Base-by-base conservation (phyloP, 805 yeast genomes). In the Monosporozyma solicola region DNA sequence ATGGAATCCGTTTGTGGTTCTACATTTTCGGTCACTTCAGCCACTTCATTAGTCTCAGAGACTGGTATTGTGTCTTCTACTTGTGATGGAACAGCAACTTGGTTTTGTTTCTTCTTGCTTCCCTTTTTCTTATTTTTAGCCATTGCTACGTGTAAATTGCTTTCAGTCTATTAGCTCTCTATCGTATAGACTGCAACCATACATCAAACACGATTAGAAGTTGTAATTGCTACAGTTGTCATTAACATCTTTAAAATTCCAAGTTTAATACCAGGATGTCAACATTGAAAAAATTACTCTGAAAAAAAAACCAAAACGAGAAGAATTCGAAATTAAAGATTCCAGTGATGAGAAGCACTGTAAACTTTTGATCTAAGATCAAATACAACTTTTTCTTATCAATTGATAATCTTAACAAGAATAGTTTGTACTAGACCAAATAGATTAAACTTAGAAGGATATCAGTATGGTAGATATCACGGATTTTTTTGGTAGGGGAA, bases 401-500 rank as follows among this genome's bases (percentile, higher is more conserved):
- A 35, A 35, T 35, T 35, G 39, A 15, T 13, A 3, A 15, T 35
- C n/a, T 3, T 5, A 15, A 35, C 39, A 35, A 2, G 16, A 15
- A 35, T 15, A 35, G 3, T 35, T n/a, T 15, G 15, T 32, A 11
- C 13, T 10, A 32, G 11, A 32, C 43, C 20, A 2, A 15, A 6
- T 8, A 15, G 22, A 39, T 8, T 39, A 15, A 39, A 44, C 27
- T 3, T 10, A 22, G 5, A n/a, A 25, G 5, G 13, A 25, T 16
- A 13, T n/a, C 48, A 46, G 20, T 46, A 51, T 51, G 54, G 54
- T 51, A 3, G 72, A 71, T 58, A 73, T 74, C 53, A 63, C 71
- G 27, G 73, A 72, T 50, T 74, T 72, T 61, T 73, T 74, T 54
- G 71, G 72, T 10, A 59, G 60, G 25, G 53, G 49, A 29, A 58